These are phyloP conservation scores for Avena insularis DNA, from an alignment of 176 grass and related monocot species.

Conservation along the genomic window DNA sequence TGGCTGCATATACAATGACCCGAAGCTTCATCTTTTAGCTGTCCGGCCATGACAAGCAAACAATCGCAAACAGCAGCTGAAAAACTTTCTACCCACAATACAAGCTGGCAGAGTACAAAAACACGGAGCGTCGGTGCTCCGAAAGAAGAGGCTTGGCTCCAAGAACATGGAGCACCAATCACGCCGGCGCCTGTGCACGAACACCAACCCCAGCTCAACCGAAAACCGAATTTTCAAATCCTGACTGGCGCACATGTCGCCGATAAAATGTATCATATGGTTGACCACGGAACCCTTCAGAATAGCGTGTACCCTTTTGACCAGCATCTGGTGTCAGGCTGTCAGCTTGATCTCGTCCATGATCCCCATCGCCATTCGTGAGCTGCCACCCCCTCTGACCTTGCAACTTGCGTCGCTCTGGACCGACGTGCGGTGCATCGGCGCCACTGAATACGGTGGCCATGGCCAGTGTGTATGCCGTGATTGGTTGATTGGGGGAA, in stretches of 20 bases:
- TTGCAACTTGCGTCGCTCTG: background rate
- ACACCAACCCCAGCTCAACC: background rate
- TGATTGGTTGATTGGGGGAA: background rate
- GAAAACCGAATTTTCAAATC: background rate
- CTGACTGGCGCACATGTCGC: background rate
- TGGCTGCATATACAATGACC: constrained; percentile 30
- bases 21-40: constrained; percentile 1
- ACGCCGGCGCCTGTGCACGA: background rate
- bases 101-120: constrained; percentile 14
- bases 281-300: background rate
- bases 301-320: background rate
- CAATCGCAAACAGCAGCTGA: background rate
- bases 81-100: background rate
- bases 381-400: constrained; percentile 6
- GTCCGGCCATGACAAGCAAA: background rate
- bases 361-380: background rate
- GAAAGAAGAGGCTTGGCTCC: background rate
- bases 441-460: background rate
- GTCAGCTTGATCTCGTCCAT: background rate
- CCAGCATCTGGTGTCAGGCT: background rate
- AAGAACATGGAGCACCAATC: background rate
- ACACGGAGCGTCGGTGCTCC: background rate
- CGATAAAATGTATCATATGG: constrained; percentile 10
- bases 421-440: background rate
- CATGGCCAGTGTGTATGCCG: background rate